Base-by-base conservation (phyloP, 2,329 filamentous ascomycete species). In the Pseudocercospora fijiensis region DNA sequence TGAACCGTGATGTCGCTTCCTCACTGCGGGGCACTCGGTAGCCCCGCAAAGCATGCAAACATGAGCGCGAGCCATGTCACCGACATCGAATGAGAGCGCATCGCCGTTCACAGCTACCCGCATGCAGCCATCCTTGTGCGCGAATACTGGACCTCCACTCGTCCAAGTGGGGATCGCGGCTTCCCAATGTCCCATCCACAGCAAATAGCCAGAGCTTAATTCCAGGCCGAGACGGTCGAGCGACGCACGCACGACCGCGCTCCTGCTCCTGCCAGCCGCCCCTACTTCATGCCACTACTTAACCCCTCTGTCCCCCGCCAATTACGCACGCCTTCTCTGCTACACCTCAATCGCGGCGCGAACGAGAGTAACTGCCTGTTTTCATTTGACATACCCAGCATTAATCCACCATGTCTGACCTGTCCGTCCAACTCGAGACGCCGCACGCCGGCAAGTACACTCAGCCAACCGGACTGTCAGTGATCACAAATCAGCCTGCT, bases 361-460 rank as follows among this genome's bases (percentile, higher is more conserved):
- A 71, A 67, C 60, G 18, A 61, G 64, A 30, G 41, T 60, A 49
- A 37, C 24, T 37, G 33, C 67, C 67, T 63, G 57, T 49, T 52
- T 58, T 65, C 62, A 20, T 58, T 65, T 52, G 63, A 68, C 64
- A 71, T 67, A 71, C 65, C 66, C 70, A 47, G 22, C 51, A 61
- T 43, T 58, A 52, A 52, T 43, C 45, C 61, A 73, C 66, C 67
- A 72, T 72, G 71, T 79, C 70, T 72, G 80, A 79, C 75, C 74
- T 87, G 72, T 83, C 82, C 61, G 79, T 83, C 68, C 83, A 88
- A 76, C 83, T 92, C 73, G 85, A 87, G 80, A 91, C 89, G 72
- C 89, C 90, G 63, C 67, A 85, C 70, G 86, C 86, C 71, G 88
- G 81, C 76, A 81, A 84, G 75, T 83, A 82, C 71, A 78, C 80